phyloP scores from a whole-genome alignment of 164 flowering plant genomes.

The Echeveria elegans region DNA sequence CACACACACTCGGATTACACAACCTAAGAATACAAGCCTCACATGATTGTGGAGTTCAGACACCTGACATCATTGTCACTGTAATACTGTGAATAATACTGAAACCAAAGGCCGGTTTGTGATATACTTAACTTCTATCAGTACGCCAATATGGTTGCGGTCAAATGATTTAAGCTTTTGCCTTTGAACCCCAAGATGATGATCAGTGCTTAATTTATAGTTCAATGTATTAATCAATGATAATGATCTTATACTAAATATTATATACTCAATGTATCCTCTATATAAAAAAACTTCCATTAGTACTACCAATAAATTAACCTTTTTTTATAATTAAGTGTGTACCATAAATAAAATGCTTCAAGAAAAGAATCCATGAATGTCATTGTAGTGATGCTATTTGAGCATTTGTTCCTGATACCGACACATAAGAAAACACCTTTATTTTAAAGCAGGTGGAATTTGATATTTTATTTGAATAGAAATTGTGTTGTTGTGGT shows the following conservation, averaged over 20 bases:
- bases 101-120: not conserved
- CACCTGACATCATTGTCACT: not conserved
- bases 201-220: too few species aligned
- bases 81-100: not conserved
- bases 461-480: not conserved
- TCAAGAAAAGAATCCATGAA: slow-evolving; percentile 1
- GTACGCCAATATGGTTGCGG: too few species aligned
- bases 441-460: not conserved
- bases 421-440: not conserved
- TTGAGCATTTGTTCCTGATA: not conserved
- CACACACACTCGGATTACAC: not conserved
- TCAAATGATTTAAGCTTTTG: too few species aligned
- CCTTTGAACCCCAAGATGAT: too few species aligned
- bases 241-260: too few species aligned
- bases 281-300: too few species aligned
- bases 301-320: not conserved
- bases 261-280: too few species aligned
- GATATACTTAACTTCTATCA: not conserved
- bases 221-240: too few species aligned
- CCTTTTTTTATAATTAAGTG: not conserved
- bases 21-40: too few species aligned
- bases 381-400: not conserved
- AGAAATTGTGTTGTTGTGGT: not conserved
- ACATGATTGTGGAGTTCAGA: not conserved
- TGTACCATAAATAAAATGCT: not conserved